Conservation (phyloP, 1,284 basidiomycete species). For the Schizophyllum commune region DNA sequence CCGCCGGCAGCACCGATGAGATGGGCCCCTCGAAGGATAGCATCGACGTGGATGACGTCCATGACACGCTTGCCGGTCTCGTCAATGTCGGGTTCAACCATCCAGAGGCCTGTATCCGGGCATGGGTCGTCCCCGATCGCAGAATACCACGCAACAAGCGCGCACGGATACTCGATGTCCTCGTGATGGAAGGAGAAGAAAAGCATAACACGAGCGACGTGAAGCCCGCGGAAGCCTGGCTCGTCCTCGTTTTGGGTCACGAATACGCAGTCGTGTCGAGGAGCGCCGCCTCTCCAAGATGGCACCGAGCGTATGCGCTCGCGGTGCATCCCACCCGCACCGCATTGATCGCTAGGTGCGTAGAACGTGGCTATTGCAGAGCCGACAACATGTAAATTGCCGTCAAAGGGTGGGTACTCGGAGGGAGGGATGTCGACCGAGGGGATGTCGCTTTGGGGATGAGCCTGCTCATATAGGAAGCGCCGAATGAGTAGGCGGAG, state of each 20-base stretch:
- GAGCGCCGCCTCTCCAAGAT: slow-evolving; percentile 5
- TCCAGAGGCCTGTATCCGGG: slow-evolving; percentile 7
- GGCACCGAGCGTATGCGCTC: slow-evolving; percentile 13
- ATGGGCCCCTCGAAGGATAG: slow-evolving; percentile 8
- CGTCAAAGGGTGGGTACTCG: not conserved
- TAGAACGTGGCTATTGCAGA: slow-evolving; percentile 7
- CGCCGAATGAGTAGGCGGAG: slow-evolving; percentile 9
- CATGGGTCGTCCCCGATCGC: slow-evolving; percentile 1
- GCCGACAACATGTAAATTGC: slow-evolving; percentile 1
- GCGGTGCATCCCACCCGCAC: slow-evolving; percentile 8
- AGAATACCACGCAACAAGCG: slow-evolving; percentile 10
- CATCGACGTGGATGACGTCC: slow-evolving; percentile 2
- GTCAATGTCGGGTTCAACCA: not conserved
- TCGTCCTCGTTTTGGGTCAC: not conserved
- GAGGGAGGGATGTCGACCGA: not conserved
- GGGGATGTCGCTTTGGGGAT: not conserved
- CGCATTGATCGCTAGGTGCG: slow-evolving; percentile 12
- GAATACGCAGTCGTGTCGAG: slow-evolving; percentile 11
- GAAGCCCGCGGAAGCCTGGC: slow-evolving; percentile 7
- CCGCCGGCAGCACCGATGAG: slow-evolving; percentile 9
- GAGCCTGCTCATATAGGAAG: slow-evolving; percentile 1
- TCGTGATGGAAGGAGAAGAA: slow-evolving; percentile 10
- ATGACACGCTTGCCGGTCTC: not conserved
- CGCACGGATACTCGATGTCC: slow-evolving; percentile 5
- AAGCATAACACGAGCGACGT: slow-evolving; percentile 5